A percentile compares a stretch with the other conserved stretches of the same genome.
Evolutionary conservation across 1,139 yeast species (phyloP).

Genomic region (Kodamaea sp.): DNA sequence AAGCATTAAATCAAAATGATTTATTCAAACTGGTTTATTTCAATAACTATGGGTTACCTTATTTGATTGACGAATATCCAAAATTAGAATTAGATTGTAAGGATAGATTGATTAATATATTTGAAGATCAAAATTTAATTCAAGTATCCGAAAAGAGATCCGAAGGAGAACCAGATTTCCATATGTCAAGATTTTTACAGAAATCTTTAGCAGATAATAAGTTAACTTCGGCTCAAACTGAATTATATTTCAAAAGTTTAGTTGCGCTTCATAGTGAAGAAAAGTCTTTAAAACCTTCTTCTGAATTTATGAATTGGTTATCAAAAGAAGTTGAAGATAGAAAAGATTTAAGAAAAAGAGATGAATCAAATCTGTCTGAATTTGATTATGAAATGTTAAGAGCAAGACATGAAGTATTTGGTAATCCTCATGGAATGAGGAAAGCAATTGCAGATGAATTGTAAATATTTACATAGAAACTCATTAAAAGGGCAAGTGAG

Average conservation of each 20-base stretch:
- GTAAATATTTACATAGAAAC: slow-evolving; percentile 17
- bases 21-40: slow-evolving; percentile 28
- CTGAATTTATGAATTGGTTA: slow-evolving; percentile 59
- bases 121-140: slow-evolving; percentile 35
- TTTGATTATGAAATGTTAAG: slow-evolving; percentile 48
- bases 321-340: slow-evolving; percentile 47
- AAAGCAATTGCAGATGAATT: slow-evolving; percentile 56
- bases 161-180: slow-evolving; percentile 20
- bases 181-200: slow-evolving; percentile 33
- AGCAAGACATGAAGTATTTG: slow-evolving; percentile 70
- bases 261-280: slow-evolving; percentile 32
- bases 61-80: slow-evolving; percentile 28
- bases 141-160: slow-evolving; percentile 20
- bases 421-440: slow-evolving; percentile 70
- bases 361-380: slow-evolving; percentile 27
- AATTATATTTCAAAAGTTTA: slow-evolving; percentile 41
- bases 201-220: slow-evolving; percentile 19
- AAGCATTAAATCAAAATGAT: slow-evolving; percentile 35
- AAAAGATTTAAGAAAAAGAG: slow-evolving; percentile 28
- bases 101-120: slow-evolving; percentile 34
- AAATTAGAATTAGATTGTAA: slow-evolving; percentile 27
- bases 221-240: slow-evolving; percentile 36
- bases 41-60: slow-evolving; percentile 22
- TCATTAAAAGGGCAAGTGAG: not conserved
- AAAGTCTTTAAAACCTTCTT: slow-evolving; percentile 22